Percentiles rank a stretch among this genome's conserved stretches.
phyloP scores from a whole-genome alignment of 148 eudicot genomes.

The Rhododendron simsii region DNA sequence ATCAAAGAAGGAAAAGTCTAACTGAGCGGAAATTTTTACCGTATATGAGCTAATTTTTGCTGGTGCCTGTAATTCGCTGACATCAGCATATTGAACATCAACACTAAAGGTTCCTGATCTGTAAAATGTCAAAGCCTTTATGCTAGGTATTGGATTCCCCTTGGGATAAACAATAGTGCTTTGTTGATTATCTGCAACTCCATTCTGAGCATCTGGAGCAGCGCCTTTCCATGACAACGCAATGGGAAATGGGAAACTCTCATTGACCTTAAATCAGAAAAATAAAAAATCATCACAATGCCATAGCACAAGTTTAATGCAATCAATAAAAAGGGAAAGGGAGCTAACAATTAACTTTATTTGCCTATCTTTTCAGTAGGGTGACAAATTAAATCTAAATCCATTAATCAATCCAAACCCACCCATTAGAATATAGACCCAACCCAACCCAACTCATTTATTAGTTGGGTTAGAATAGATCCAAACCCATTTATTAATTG shows the following conservation, averaged over 20 bases:
- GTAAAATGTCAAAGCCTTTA: slow-evolving; percentile 73
- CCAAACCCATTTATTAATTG: too few relatives aligned
- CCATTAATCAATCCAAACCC: too few relatives aligned
- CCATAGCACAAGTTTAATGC: too few relatives aligned
- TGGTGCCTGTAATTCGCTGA: slow-evolving; percentile 70
- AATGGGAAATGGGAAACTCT: slow-evolving; percentile 75
- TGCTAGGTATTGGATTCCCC: slow-evolving; percentile 76
- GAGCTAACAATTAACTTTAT: too few relatives aligned
- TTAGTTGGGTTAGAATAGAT: too few relatives aligned
- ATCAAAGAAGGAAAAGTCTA: not conserved
- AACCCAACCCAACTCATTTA: too few relatives aligned
- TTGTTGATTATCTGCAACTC: slow-evolving; percentile 12
- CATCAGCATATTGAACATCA: slow-evolving; percentile 82
- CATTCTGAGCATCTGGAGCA: slow-evolving; percentile 34
- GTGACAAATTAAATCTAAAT: too few relatives aligned
- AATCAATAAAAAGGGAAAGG: too few relatives aligned
- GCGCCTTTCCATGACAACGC: slow-evolving; percentile 79
- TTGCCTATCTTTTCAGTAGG: not conserved
- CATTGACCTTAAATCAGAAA: slow-evolving; percentile 59
- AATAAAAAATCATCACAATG: too few relatives aligned
- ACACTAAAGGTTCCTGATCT: slow-evolving; percentile 66
- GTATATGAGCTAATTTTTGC: slow-evolving; percentile 76
- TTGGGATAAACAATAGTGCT: slow-evolving; percentile 72
- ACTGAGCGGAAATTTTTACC: slow-evolving; percentile 23
- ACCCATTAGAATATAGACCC: too few relatives aligned